phyloP scores from a whole-genome alignment of 192 early-diverging fungal species.

The Obelidium mucronatum region DNA sequence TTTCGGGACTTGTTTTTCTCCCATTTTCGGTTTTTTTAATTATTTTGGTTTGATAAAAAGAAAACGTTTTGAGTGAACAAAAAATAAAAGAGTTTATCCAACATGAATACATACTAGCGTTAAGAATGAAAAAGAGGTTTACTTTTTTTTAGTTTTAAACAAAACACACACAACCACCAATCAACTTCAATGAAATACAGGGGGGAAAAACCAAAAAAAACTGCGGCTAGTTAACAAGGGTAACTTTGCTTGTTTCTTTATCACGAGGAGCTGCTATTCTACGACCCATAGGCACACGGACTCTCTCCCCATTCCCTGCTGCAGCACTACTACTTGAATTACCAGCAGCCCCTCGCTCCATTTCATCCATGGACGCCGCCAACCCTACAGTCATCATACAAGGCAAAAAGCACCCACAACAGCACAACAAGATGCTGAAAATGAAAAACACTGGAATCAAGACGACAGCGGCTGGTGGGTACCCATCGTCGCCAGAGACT shows the following conservation, averaged over 20 bases:
- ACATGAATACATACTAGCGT: too few relatives aligned
- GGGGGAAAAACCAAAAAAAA: too few relatives aligned
- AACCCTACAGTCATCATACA: constrained; percentile 38
- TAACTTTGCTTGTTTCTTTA: not conserved
- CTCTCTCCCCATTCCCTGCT: not conserved
- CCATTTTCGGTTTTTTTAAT: too few relatives aligned
- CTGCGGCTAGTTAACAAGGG: too few relatives aligned
- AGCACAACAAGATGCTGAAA: constrained; percentile 49
- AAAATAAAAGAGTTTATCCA: too few relatives aligned
- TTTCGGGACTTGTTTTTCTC: too few relatives aligned
- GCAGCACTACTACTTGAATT: not conserved
- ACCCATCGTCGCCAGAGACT: constrained; percentile 33
- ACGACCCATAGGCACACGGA: not conserved
- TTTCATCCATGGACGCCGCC: constrained; percentile 10
- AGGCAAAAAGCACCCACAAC: constrained; percentile 54
- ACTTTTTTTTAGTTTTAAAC: too few relatives aligned
- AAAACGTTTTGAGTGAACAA: too few relatives aligned
- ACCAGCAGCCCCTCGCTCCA: constrained; percentile 7
- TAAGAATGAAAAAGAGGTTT: too few relatives aligned
- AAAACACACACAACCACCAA: too few relatives aligned
- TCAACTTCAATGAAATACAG: too few relatives aligned
- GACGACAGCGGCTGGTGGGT: constrained; percentile 52
- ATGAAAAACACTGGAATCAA: constrained; percentile 64
- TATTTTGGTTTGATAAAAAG: too few relatives aligned
- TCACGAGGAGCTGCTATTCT: not conserved